These are phyloP conservation scores for Urochloa ruziziensis DNA, from an alignment of 176 grass and related monocot species.

Conservation along the genomic window DNA sequence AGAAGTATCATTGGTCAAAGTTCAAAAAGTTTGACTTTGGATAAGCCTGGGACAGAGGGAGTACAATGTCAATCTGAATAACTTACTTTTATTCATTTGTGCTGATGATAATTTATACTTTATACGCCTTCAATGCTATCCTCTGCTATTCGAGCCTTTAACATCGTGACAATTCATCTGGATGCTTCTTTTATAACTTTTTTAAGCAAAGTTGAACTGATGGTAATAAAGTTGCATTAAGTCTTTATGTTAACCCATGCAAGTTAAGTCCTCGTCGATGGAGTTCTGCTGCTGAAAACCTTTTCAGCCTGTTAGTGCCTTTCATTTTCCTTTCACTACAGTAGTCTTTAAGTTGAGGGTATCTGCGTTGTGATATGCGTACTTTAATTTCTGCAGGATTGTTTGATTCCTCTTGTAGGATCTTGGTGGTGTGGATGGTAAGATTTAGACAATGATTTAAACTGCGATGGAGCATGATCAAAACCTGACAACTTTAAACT, in stretches of 20 bases:
- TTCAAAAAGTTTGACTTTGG: neutral
- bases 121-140: neutral
- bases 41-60: neutral
- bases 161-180: neutral
- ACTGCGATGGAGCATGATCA: constrained; percentile 6
- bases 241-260: neutral
- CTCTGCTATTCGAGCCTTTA: neutral
- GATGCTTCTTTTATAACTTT: neutral
- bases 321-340: constrained; percentile 16
- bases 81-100: neutral
- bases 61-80: neutral
- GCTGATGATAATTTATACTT: neutral
- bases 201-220: neutral
- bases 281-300: neutral
- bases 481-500: constrained; percentile 22
- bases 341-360: constrained; percentile 36
- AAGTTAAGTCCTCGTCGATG: constrained; percentile 5
- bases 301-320: neutral
- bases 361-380: constrained; percentile 76
- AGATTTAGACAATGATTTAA: constrained; percentile 57
- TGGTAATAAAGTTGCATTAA: neutral
- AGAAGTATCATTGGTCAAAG: too few species aligned
- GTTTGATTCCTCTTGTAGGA: constrained; percentile 76
- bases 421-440: constrained; percentile 81
- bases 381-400: constrained; percentile 99